Evolutionary conservation across 2,329 filamentous ascomycete species (phyloP), one percentile per base, ranked within the genome.

Genomic region (Trichoderma asperellum): DNA sequence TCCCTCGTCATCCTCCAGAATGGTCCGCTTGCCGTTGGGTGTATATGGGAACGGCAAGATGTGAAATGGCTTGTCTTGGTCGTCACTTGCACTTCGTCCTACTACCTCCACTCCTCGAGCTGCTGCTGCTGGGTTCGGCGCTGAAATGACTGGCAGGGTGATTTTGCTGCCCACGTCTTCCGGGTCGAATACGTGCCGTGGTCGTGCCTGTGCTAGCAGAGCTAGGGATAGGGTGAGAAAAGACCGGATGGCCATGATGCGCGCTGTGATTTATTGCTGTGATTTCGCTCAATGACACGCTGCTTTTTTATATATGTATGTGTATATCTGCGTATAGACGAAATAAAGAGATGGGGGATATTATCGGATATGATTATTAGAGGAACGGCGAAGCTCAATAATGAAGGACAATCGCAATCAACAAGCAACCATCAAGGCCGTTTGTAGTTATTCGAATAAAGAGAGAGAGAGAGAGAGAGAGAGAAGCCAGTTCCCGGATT

Each of bases 151-250:
- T 2, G 70, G 55, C 18, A 70, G 60, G 14, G 68, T 55, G 16
- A 64, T 67, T 35, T n/a, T 53, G n/a, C 64, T 49, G 18, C 66
- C 68, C 8, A 56, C 43, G 27, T 70, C 47, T 43, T 71, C 49
- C 6, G 63, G 60, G 14, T 64, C 71, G 49, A 70, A 52, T 32
- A 32, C 71, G 35, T 67, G 27, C n/a, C 70, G 70, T 4, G 71
- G 72, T 60, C 70, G 67, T 24, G 71, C 71, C 1, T 69, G 66
- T 14, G 55, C 70, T 1, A 71, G 61, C 6, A 70, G 16, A 24
- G 63, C 55, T 6, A 71, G 57, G 40, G 68, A 67, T 14, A 72
- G 21, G n/a, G 71, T 34, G 29, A 72, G 40, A 35, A 70, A 53
- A 4, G 56, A 56, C 11, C 63, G 47, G 4, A 63, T 57, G 32